Evolutionary conservation across 2,329 filamentous ascomycete species (phyloP), one percentile per base, ranked within the genome.

Genomic region (Trichoderma sp.): DNA sequence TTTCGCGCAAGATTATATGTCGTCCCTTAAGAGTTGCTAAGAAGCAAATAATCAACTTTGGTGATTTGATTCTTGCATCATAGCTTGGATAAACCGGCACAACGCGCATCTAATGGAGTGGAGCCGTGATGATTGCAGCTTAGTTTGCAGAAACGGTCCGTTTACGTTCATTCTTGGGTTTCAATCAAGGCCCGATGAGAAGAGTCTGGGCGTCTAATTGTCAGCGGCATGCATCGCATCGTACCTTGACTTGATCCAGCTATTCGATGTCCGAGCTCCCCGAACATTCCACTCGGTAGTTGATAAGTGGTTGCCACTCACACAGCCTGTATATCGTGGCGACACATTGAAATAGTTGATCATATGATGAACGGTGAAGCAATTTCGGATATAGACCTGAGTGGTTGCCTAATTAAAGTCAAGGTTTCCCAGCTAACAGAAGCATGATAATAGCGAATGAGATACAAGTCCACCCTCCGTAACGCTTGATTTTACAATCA

Each of bases 251-350:
- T 37, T 67, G 5, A 14, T 56, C 24, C 24, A 66, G n/a, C 19
- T 24, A 13, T n/a, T 52, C 2, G 7, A n/a, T 19, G n/a, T 67
- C 64, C 64, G 64, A 67, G 64, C 64, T 67, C 64, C 55, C 64
- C 64, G 64, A 67, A 35, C 21, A 11, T 40, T 67, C 40, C 64
- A 47, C 55, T 24, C 57, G 14, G 21, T 21, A 27, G 14, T 16
- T 21, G 33, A 37, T n/a, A 31, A 2, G 37, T 19, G 21, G 13
- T 19, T 13, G 13, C 27, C 14, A 33, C 37, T 66, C 27, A n/a
- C 27, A 14, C 27, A 24, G n/a, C 29, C 37, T 27, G 47, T 35
- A 16, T 31, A 49, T 29, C n/a, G 5, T 31, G 21, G 31, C 27
- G n/a, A 21, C 5, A 3, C 21, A 21, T 27, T 6, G 6, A 29